phyloP scores from a whole-genome alignment of 23 red algal genomes.

The Cyanidiococcus yangmingshanensis region DNA sequence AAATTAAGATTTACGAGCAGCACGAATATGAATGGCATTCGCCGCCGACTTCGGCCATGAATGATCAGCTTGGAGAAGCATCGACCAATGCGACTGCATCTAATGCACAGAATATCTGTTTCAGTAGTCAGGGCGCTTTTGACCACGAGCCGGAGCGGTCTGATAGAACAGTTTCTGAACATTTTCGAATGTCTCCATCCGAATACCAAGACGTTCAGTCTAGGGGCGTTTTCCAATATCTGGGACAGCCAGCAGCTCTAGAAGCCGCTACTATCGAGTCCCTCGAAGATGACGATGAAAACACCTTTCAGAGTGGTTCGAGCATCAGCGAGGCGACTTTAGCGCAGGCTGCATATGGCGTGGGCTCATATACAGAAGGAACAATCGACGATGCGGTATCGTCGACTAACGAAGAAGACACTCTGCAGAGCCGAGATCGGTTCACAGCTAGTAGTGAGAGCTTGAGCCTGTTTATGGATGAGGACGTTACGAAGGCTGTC shows the following conservation, averaged over 20 bases:
- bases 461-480: conserved; percentile 12
- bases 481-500: conserved; percentile 2
- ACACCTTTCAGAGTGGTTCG: neutral
- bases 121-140: neutral
- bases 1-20: conserved; percentile 7
- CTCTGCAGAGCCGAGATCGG: neutral
- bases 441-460: neutral
- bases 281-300: neutral
- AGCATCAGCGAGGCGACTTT: neutral
- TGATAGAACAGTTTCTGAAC: neutral
- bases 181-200: neutral
- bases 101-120: neutral
- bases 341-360: neutral
- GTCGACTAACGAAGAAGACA: neutral
- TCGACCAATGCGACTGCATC: neutral
- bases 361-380: neutral
- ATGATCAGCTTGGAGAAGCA: neutral
- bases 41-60: neutral
- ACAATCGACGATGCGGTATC: neutral
- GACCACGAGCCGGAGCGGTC: neutral
- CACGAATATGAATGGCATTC: neutral
- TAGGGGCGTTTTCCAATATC: too few relatives aligned
- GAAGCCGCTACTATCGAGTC: neutral
- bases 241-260: neutral
- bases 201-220: neutral